These are phyloP conservation scores for Grifola frondosa DNA, from an alignment of 1,284 basidiomycete genomes.

Conservation along the genomic window DNA sequence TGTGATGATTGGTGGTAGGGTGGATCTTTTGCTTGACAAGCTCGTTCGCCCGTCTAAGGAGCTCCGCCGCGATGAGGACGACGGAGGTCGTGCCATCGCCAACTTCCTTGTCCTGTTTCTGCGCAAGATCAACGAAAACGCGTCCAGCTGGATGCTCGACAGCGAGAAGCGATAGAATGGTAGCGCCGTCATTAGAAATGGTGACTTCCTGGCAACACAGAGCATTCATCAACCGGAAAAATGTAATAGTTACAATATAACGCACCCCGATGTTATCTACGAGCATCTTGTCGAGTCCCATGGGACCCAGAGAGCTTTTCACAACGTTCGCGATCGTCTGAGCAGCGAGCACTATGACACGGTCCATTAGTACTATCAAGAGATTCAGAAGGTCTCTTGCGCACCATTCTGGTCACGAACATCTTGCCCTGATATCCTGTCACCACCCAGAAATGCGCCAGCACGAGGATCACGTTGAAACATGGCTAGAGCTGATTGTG, in stretches of 20 bases:
- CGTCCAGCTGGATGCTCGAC: constrained; percentile 95
- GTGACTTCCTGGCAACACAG: constrained; percentile 99
- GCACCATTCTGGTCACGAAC: constrained; percentile 95
- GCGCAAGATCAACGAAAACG: constrained; percentile 97
- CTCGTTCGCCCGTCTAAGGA: constrained; percentile 94
- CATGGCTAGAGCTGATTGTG: constrained; percentile 42
- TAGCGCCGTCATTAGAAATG: constrained; percentile 99
- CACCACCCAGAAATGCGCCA: constrained; percentile 91
- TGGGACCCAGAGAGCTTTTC: constrained; percentile 94
- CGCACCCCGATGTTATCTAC: constrained; percentile 97
- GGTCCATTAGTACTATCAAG: no score
- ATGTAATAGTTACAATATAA: constrained; percentile 8
- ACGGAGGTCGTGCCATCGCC: constrained; percentile 99
- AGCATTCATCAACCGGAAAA: constrained; percentile 2
- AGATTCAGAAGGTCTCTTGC: constrained; percentile 16
- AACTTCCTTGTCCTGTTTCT: constrained; percentile 99
- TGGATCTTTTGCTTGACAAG: constrained; percentile 99
- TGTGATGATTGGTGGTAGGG: constrained; percentile 98
- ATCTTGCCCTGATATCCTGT: constrained; percentile 92
- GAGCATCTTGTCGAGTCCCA: constrained; percentile 97
- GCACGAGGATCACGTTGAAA: constrained; percentile 85
- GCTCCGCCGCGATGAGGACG: constrained; percentile 95
- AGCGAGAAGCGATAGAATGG: constrained; percentile 90
- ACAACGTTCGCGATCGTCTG: constrained; percentile 97
- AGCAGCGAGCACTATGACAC: constrained; percentile 84